Conservation (phyloP, 768 basidiomycete genomes). For the Tulasnella sp. region DNA sequence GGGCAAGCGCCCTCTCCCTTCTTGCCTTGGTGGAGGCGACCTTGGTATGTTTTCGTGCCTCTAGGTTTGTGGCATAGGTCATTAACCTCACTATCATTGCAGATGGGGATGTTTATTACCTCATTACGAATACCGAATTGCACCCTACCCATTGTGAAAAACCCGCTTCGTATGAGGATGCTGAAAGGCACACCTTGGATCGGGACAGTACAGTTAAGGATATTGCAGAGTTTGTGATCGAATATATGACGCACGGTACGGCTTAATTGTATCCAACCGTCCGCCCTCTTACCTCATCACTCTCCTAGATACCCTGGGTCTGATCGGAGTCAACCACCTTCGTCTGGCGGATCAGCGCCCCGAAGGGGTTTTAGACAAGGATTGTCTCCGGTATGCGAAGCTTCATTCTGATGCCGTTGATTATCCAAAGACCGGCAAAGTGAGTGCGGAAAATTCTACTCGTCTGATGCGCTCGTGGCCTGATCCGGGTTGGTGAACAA, state of each 20-base stretch:
- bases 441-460: neutral
- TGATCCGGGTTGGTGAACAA: neutral
- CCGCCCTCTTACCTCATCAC: neutral
- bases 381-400: constrained; percentile 38
- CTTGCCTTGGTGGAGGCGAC: constrained; percentile 38
- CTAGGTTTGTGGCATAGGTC: no score
- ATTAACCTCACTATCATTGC: neutral
- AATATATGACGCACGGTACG: constrained; percentile 37
- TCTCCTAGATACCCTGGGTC: constrained; percentile 35
- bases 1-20: constrained; percentile 41
- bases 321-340: constrained; percentile 38
- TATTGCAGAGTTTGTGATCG: constrained; percentile 38
- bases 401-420: constrained; percentile 38
- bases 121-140: constrained; percentile 23
- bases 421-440: constrained; percentile 35
- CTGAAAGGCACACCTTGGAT: constrained; percentile 8
- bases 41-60: constrained; percentile 19
- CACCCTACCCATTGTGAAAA: constrained; percentile 8
- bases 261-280: neutral
- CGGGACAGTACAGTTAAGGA: constrained; percentile 36
- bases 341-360: constrained; percentile 38
- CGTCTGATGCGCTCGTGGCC: neutral
- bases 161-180: constrained; percentile 19
- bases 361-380: constrained; percentile 34
- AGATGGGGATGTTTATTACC: constrained; percentile 35